phyloP scores from a whole-genome alignment of 768 basidiomycete genomes.

The Mycena vulgaris region DNA sequence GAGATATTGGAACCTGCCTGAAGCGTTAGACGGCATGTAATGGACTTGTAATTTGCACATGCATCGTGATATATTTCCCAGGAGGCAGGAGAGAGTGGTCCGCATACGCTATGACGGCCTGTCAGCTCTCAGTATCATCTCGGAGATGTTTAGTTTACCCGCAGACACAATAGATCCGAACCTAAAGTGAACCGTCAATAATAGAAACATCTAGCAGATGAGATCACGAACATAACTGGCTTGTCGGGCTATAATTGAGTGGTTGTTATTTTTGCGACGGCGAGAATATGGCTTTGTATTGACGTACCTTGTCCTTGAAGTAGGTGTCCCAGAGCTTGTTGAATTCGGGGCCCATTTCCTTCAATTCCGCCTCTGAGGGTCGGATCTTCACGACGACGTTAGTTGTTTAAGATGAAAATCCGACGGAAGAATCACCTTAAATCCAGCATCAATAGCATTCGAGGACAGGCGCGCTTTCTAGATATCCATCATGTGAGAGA shows the following conservation, averaged over 20 bases:
- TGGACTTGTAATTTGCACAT: conserved; percentile 27
- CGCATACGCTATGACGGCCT: conserved; percentile 65
- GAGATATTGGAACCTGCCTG: conserved; percentile 73
- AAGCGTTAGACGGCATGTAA: background rate
- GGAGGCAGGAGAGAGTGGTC: conserved; percentile 81
- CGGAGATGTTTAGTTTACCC: conserved; percentile 48
- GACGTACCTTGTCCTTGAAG: conserved; percentile 75
- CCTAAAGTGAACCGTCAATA: conserved; percentile 42
- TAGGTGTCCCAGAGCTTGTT: conserved; percentile 77
- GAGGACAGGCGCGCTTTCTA: conserved; percentile 78
- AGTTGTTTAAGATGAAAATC: background rate
- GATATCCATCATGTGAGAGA: conserved; percentile 50
- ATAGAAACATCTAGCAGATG: background rate
- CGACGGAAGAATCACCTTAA: conserved; percentile 61
- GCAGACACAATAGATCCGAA: conserved; percentile 80
- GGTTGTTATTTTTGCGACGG: background rate
- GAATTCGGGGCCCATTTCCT: conserved; percentile 86
- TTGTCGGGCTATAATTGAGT: conserved; percentile 68
- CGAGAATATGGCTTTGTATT: background rate
- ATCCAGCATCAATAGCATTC: conserved; percentile 82
- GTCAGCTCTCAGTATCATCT: background rate
- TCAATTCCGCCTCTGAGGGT: conserved; percentile 77
- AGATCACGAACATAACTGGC: conserved; percentile 71
- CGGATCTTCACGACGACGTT: conserved; percentile 63
- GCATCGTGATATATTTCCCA: conserved; percentile 81